Base-by-base conservation (phyloP, 208 protist genomes). In the Herpetomonas samuelpessoai region DNA sequence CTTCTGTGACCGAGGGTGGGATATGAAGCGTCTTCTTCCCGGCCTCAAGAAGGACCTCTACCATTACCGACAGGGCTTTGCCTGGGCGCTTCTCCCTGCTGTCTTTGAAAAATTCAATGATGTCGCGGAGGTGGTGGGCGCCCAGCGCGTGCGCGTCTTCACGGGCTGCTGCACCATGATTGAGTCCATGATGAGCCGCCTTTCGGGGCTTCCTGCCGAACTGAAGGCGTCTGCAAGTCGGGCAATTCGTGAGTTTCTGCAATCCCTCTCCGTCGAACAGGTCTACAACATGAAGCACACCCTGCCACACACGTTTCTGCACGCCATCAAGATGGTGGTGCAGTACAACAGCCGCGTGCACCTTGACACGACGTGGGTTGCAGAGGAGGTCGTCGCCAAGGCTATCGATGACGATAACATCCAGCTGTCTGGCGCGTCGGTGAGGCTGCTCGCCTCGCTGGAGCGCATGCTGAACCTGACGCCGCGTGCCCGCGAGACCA, bases 1-100 rank as follows among this genome's bases (percentile, higher is more conserved):
- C 56, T 95, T 95, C 65, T 88, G 77, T 49, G 89, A 95, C 63
- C 85, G 89, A 39, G 89, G 89, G 6, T 95, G 89, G 89, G 76
- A 92, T 48, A 87, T 76, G 49, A 88, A 90, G 69, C 76, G 75
- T 44, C 39, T 84, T 16, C 58, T 93, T 52, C 76, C 80, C 24
- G 52, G 55, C 26, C 57, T 95, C 25, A 92, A 95, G 77, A 76
- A 78, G 35, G 89, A 95, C 50, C 74, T 95, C 38, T 91, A 88
- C 59, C 74, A 92, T 65, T 95, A 93, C 67, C 86, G 89, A 25
- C 85, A 92, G 39, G 89, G 84, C 55, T 95, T 91, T 65, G 83
- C 81, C 3, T 95, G 89, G 86, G 83, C 70, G 18, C 54, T 95
- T 21, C 60, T 95, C 25, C 79, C 76, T 10, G 79, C 89, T 10